A percentile compares a stretch with the other conserved stretches of the same genome.
These are phyloP conservation scores for Ilyonectria mors-panacis DNA, from an alignment of 2,329 filamentous ascomycete genomes.

Conservation along the genomic window DNA sequence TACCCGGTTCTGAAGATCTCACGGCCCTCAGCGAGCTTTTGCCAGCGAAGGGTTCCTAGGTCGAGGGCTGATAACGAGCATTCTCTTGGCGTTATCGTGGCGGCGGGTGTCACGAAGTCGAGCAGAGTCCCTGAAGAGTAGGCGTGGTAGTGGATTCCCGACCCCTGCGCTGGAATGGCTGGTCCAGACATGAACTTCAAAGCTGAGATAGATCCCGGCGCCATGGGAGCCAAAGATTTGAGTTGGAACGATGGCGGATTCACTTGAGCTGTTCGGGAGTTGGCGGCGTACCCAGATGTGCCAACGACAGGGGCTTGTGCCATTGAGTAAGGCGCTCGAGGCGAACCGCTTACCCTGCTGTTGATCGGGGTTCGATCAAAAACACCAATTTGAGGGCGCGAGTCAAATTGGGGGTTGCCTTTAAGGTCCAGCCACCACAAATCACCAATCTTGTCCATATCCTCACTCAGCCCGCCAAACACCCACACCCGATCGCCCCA, in stretches of 20 bases:
- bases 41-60: slow-evolving; percentile 89
- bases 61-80: slow-evolving; percentile 94
- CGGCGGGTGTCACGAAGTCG: slow-evolving; percentile 93
- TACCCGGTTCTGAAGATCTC: slow-evolving; percentile 95
- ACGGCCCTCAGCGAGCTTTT: slow-evolving; percentile 92
- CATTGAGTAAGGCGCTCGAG: slow-evolving; percentile 67
- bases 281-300: slow-evolving; percentile 76
- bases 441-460: slow-evolving; percentile 97
- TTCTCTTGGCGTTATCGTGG: slow-evolving; percentile 87
- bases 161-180: slow-evolving; percentile 88
- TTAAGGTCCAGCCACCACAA: slow-evolving; percentile 98
- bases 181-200: slow-evolving; percentile 88
- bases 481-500: slow-evolving; percentile 96
- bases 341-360: slow-evolving; percentile 63
- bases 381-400: slow-evolving; percentile 70
- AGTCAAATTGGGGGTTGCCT: slow-evolving; percentile 87
- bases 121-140: slow-evolving; percentile 94
- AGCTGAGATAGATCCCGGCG: slow-evolving; percentile 90
- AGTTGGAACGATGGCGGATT: slow-evolving; percentile 77
- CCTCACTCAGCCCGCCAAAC: slow-evolving; percentile 92
- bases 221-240: slow-evolving; percentile 83
- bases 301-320: slow-evolving; percentile 67
- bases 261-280: slow-evolving; percentile 77
- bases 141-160: slow-evolving; percentile 94
- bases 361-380: slow-evolving; percentile 63